Conservation (phyloP, 495 filamentous ascomycete genomes). For the Penicillium canariense region DNA sequence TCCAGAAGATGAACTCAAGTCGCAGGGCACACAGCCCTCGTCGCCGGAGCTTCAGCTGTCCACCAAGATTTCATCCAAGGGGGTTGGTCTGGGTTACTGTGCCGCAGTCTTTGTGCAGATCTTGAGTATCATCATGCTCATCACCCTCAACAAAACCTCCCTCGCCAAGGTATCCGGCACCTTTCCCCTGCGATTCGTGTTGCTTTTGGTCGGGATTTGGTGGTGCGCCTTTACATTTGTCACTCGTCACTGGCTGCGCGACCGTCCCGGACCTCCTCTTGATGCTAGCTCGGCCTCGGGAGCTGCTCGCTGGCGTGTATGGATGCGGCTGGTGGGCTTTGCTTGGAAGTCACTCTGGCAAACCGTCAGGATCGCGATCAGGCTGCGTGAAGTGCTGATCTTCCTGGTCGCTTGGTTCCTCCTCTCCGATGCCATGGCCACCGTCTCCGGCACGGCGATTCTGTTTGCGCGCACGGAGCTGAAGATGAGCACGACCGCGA, state of each 20-base stretch:
- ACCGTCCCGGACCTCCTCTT: conserved; percentile 78
- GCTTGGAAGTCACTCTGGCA: conserved; percentile 78
- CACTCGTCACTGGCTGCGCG: conserved; percentile 74
- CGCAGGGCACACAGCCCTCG: conserved; percentile 23
- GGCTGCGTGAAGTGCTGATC: conserved; percentile 72
- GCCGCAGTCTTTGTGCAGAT: conserved; percentile 75
- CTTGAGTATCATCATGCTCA: conserved; percentile 65
- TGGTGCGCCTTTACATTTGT: conserved; percentile 84
- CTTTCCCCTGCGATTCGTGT: conserved; percentile 64
- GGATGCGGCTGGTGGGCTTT: conserved; percentile 60
- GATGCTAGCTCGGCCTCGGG: conserved; percentile 19
- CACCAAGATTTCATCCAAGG: conserved; percentile 75
- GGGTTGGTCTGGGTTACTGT: conserved; percentile 76
- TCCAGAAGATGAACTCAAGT: conserved; percentile 9
- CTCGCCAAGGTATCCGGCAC: conserved; percentile 32
- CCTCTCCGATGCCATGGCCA: conserved; percentile 83
- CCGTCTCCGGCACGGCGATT: conserved; percentile 86
- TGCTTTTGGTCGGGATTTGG: conserved; percentile 83
- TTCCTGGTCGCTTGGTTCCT: conserved; percentile 90
- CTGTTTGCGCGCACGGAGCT: conserved; percentile 88
- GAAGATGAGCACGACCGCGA: conserved; percentile 68
- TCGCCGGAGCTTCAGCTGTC: conserved; percentile 70
- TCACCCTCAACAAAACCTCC: conserved; percentile 64
- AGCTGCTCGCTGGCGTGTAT: conserved; percentile 29
- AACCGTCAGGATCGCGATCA: conserved; percentile 71